These are phyloP conservation scores for Sechiopsis laciniata DNA, from an alignment of 306 rosid genomes.

Conservation along the genomic window DNA sequence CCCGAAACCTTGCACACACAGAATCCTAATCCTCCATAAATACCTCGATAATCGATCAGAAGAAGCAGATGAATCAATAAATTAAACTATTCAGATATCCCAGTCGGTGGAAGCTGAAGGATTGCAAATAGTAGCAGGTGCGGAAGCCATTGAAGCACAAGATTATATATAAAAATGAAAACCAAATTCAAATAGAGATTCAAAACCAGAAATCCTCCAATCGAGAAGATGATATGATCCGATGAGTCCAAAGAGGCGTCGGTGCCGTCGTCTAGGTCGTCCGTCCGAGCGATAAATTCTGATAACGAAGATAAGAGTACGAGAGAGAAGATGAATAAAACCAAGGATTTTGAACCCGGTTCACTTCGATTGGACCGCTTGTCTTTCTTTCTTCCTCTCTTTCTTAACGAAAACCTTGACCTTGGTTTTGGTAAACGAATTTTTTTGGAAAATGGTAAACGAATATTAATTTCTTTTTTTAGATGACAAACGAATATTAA, in stretches of 20 bases:
- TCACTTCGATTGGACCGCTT: conserved; percentile 6
- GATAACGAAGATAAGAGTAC: conserved; percentile 18
- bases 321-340: conserved; percentile 14
- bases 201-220: conserved; percentile 9
- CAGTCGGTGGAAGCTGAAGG: conserved; percentile 23
- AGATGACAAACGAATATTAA: background rate
- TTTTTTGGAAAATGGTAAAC: no score
- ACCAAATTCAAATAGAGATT: background rate
- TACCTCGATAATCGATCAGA: conserved; percentile 25
- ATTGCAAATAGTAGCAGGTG: conserved; percentile 18
- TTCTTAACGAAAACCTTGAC: background rate
- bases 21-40: conserved; percentile 30
- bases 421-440: no score
- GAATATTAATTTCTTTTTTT: no score
- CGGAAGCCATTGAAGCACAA: conserved; percentile 12
- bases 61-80: conserved; percentile 27
- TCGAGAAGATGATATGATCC: conserved; percentile 1
- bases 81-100: conserved; percentile 24
- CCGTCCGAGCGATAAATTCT: conserved; percentile 21
- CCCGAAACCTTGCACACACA: conserved; percentile 31
- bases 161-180: conserved; percentile 11
- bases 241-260: background rate
- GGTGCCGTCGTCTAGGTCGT: conserved; percentile 24
- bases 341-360: conserved; percentile 15
- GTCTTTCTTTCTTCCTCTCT: background rate